Evolutionary conservation across 1,284 basidiomycete genomes (phyloP).

Genomic region (Sanghuangporus weigelae): DNA sequence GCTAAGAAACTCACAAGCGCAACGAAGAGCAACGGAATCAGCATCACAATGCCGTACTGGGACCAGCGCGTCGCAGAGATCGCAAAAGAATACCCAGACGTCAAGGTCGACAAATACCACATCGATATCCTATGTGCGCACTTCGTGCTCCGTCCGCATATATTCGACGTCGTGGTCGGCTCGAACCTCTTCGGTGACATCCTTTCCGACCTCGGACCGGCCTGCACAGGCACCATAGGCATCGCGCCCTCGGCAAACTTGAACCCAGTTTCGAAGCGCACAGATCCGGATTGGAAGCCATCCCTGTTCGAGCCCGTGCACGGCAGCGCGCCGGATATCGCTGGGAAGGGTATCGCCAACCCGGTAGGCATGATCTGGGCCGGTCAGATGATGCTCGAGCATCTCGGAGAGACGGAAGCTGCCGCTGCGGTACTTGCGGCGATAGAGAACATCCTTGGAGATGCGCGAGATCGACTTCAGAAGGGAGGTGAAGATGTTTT

Average conservation of each 20-base stretch:
- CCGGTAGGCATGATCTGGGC: conserved; percentile 67
- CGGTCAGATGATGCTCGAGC: conserved; percentile 50
- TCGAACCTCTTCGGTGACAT: conserved; percentile 54
- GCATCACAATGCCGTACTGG: conserved; percentile 44
- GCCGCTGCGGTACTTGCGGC: conserved; percentile 44
- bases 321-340: conserved; percentile 71
- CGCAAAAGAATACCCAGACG: conserved; percentile 46
- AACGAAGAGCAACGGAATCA: conserved; percentile 46
- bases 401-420: conserved; percentile 46
- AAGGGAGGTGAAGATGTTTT: conserved; percentile 11
- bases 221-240: conserved; percentile 52
- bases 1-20: conserved; percentile 48
- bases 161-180: conserved; percentile 48
- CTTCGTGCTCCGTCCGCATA: conserved; percentile 46
- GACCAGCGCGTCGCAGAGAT: conserved; percentile 43
- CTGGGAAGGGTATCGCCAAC: conserved; percentile 70
- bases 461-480: conserved; percentile 11
- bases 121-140: conserved; percentile 44
- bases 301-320: conserved; percentile 50
- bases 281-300: conserved; percentile 30
- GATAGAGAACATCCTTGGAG: conserved; percentile 37
- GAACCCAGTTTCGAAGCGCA: conserved; percentile 38
- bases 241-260: conserved; percentile 53
- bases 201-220: conserved; percentile 49
- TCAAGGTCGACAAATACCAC: conserved; percentile 47